Percentiles rank a stretch among this genome's conserved stretches.
Evolutionary conservation across 345 rosid species (phyloP).

Genomic region (Toxicodendron radicans): DNA sequence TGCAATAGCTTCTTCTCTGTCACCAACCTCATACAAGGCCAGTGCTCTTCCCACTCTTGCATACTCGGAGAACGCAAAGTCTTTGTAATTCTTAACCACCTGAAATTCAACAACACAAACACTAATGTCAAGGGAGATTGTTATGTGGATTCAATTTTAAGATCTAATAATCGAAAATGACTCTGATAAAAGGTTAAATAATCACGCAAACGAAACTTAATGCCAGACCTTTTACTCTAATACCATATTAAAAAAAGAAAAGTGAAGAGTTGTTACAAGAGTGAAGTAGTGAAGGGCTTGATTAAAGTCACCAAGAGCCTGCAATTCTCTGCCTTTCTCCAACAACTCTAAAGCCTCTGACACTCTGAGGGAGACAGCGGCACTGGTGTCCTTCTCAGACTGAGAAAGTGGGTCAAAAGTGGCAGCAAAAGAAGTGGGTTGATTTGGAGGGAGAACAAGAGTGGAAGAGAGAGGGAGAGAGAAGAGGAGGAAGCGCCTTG

Average conservation of each 20-base stretch:
- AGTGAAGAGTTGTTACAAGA: constrained; percentile 19
- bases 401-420: constrained; percentile 38
- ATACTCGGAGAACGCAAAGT: constrained; percentile 60
- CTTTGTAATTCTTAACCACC: constrained; percentile 59
- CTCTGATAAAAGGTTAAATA: too few relatives aligned
- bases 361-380: constrained; percentile 30
- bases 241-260: too few relatives aligned
- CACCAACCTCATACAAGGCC: constrained; percentile 54
- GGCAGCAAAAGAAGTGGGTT: constrained; percentile 25
- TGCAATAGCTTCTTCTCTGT: constrained; percentile 56
- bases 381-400: constrained; percentile 39
- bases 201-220: too few relatives aligned
- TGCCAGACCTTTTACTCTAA: too few relatives aligned
- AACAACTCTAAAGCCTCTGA: constrained; percentile 45
- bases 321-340: constrained; percentile 52
- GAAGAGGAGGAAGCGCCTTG: constrained; percentile 41
- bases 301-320: constrained; percentile 54
- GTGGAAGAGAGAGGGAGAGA: constrained; percentile 33
- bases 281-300: constrained; percentile 56
- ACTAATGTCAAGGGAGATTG: neutral
- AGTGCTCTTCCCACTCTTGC: constrained; percentile 63
- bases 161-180: too few relatives aligned
- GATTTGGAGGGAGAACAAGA: constrained; percentile 2
- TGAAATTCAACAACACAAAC: constrained; percentile 8
- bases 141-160: too few relatives aligned